These are phyloP conservation scores for Saprolegnia diclina DNA, from an alignment of 352 stramenopile genomes.

Conservation along the genomic window DNA sequence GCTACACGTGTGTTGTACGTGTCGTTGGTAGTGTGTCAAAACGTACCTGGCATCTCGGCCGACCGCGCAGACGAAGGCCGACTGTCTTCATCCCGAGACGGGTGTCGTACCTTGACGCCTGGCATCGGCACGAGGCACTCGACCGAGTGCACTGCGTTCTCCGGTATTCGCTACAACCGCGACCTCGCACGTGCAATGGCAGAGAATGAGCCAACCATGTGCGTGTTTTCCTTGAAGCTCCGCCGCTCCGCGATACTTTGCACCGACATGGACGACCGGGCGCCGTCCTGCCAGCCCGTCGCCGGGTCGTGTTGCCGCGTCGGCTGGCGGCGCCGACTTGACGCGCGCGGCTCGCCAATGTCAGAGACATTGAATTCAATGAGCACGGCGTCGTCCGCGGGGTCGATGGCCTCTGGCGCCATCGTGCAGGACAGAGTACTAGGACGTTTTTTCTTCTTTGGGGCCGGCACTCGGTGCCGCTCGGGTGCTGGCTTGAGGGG, in stretches of 20 bases:
- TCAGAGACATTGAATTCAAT: slow-evolving; percentile 5
- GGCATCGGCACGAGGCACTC: neutral
- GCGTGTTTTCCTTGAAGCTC: neutral
- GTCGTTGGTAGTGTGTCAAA: too few relatives aligned
- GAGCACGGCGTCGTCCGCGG: neutral
- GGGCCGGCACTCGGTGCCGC: neutral
- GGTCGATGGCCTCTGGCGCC: neutral
- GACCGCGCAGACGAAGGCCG: neutral
- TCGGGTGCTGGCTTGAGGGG: neutral
- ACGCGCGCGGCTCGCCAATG: neutral
- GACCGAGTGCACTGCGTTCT: neutral
- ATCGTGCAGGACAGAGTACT: neutral
- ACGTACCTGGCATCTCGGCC: slow-evolving; percentile 6
- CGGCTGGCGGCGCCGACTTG: neutral
- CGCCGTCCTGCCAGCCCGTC: neutral
- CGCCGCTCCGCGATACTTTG: neutral
- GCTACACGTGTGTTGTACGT: too few relatives aligned
- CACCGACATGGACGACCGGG: neutral
- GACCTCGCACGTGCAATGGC: neutral
- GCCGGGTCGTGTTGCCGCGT: neutral
- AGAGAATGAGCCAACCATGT: neutral
- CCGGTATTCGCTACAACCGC: slow-evolving; percentile 7
- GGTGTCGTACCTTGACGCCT: neutral
- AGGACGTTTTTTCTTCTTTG: neutral
- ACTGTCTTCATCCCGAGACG: neutral